These are phyloP conservation scores for Spinacia oleracea DNA, from an alignment of 179 eudicot genomes.

Conservation along the genomic window DNA sequence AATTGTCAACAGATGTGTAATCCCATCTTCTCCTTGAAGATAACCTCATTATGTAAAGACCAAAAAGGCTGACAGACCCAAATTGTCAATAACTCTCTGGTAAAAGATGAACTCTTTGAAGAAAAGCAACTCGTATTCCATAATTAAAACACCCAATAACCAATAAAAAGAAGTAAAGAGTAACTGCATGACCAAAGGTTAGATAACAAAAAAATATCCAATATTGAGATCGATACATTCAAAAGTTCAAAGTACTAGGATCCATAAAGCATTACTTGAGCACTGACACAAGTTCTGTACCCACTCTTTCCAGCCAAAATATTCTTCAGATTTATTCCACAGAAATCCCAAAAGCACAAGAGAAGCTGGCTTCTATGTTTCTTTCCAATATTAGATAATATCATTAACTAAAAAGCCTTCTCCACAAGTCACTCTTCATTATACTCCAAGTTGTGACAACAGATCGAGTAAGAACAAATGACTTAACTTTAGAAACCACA, in stretches of 20 bases:
- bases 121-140: conserved; percentile 19
- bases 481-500: conserved; percentile 25
- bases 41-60: conserved; percentile 20
- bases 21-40: conserved; percentile 18
- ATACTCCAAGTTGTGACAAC: conserved; percentile 21
- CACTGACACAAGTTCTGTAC: conserved; percentile 22
- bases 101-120: conserved; percentile 14
- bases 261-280: conserved; percentile 30
- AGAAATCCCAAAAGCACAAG: conserved; percentile 30
- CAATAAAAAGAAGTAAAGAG: conserved; percentile 18
- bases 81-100: conserved; percentile 13
- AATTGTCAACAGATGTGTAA: conserved; percentile 8
- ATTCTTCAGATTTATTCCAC: conserved; percentile 23
- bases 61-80: conserved; percentile 22
- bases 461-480: conserved; percentile 18
- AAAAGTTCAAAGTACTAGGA: conserved; percentile 17
- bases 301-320: conserved; percentile 31
- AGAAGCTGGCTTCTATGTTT: conserved; percentile 20
- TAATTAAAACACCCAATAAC: conserved; percentile 15
- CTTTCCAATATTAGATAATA: conserved; percentile 14
- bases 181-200: conserved; percentile 23
- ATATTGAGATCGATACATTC: conserved; percentile 24
- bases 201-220: conserved; percentile 29
- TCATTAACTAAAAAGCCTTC: conserved; percentile 29
- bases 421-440: conserved; percentile 12